Evolutionary conservation across 139 green algal genomes (phyloP).

Genomic region (Tetraselmis striata): DNA sequence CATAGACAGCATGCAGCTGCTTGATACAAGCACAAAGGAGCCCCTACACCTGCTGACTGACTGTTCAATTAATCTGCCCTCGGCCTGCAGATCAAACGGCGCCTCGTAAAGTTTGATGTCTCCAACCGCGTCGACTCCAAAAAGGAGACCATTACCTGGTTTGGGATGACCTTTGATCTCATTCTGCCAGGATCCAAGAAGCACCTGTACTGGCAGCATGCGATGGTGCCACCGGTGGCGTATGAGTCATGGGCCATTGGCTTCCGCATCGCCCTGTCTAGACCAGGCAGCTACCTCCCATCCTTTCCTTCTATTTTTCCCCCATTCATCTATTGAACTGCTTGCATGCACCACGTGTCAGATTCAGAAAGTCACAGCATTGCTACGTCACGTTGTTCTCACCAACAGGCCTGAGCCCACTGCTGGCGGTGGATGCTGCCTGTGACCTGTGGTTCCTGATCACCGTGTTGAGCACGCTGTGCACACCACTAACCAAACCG

Average conservation of each 20-base stretch:
- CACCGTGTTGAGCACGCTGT: neutral
- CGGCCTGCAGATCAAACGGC: neutral
- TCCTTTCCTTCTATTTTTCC: neutral
- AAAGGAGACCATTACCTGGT: neutral
- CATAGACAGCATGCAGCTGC: too few species aligned
- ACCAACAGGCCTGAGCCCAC: neutral
- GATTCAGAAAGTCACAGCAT: too few species aligned
- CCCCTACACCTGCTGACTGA: neutral
- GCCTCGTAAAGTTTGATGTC: neutral
- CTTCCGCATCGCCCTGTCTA: neutral
- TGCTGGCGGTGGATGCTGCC: neutral
- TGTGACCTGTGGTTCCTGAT: neutral
- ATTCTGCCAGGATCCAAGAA: neutral
- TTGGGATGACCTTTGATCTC: neutral
- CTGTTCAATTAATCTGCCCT: neutral
- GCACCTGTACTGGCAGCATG: neutral
- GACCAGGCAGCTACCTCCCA: neutral
- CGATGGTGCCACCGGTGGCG: neutral
- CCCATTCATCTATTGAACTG: neutral
- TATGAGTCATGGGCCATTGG: neutral
- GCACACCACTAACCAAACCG: neutral
- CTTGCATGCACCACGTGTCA: neutral
- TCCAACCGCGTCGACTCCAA: neutral
- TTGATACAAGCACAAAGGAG: too few species aligned
- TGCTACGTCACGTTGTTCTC: neutral